A percentile compares a stretch with the other conserved stretches of the same genome.
phyloP scores from a whole-genome alignment of 2,329 filamentous ascomycete species.

The Claviceps cyperi region DNA sequence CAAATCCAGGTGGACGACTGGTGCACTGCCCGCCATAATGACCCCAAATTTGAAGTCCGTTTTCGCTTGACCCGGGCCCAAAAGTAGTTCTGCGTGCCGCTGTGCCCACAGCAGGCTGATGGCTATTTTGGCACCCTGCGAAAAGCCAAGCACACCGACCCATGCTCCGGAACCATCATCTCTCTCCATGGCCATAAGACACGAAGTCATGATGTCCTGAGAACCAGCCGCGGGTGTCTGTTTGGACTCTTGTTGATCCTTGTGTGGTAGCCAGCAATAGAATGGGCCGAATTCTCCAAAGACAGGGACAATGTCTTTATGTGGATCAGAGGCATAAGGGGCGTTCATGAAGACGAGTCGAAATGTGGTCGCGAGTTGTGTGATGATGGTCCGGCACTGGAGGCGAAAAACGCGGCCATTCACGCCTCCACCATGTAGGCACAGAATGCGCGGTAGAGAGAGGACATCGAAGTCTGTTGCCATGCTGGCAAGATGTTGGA shows the following conservation, averaged over 20 bases:
- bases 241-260: slow-evolving; percentile 24
- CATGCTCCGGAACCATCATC: slow-evolving; percentile 43
- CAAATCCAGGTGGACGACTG: slow-evolving; percentile 17
- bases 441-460: slow-evolving; percentile 52
- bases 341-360: slow-evolving; percentile 60
- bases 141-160: slow-evolving; percentile 50
- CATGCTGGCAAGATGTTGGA: background rate
- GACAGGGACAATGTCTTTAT: slow-evolving; percentile 47
- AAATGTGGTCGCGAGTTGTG: slow-evolving; percentile 39
- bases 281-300: slow-evolving; percentile 56
- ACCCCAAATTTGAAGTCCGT: slow-evolving; percentile 21
- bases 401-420: slow-evolving; percentile 54
- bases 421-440: slow-evolving; percentile 67
- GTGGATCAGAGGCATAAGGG: slow-evolving; percentile 47
- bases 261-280: slow-evolving; percentile 45
- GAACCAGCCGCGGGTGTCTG: slow-evolving; percentile 34
- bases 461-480: slow-evolving; percentile 5
- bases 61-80: background rate
- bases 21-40: slow-evolving; percentile 20
- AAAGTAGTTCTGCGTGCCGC: slow-evolving; percentile 14
- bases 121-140: slow-evolving; percentile 49
- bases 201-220: slow-evolving; percentile 23
- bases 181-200: slow-evolving; percentile 32
- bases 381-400: slow-evolving; percentile 45
- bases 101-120: slow-evolving; percentile 50